Percentiles rank a stretch among this genome's conserved stretches.
Evolutionary conservation across 495 filamentous ascomycete species (phyloP).

Genomic region (Xylaria palmicola): DNA sequence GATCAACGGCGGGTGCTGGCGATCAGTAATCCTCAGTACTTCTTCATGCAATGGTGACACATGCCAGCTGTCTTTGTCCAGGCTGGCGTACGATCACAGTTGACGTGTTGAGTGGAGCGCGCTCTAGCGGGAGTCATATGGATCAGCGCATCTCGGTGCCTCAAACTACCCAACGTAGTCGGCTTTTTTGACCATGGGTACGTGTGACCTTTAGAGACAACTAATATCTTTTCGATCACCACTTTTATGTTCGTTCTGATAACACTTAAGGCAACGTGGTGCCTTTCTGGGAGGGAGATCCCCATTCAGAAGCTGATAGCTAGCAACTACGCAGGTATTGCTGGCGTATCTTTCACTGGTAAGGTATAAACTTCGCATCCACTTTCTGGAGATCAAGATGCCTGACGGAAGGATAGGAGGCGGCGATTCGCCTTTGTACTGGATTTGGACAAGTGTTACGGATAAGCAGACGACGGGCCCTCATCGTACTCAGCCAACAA

Average conservation of each 20-base stretch:
- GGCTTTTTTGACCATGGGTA: background rate
- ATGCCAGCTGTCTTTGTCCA: background rate
- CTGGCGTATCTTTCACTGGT: background rate
- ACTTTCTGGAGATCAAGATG: background rate
- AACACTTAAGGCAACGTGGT: slow-evolving; percentile 13
- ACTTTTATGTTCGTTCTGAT: background rate
- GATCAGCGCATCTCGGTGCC: background rate
- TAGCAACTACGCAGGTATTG: background rate
- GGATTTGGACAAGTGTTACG: background rate
- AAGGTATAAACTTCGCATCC: background rate
- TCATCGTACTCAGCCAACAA: background rate
- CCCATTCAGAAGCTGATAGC: background rate
- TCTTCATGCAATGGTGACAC: background rate
- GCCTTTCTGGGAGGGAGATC: background rate
- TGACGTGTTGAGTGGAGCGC: slow-evolving; percentile 9
- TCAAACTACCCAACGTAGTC: background rate
- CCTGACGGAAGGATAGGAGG: background rate
- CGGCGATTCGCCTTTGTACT: slow-evolving; percentile 2
- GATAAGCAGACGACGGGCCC: background rate
- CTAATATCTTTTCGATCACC: slow-evolving; percentile 5
- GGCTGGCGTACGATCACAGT: background rate
- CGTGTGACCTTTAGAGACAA: slow-evolving; percentile 10
- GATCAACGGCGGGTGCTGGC: background rate
- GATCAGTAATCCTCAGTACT: background rate
- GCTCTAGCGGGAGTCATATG: background rate